Base-by-base conservation (phyloP, 495 filamentous ascomycete species). In the Glarea lozoyensis region DNA sequence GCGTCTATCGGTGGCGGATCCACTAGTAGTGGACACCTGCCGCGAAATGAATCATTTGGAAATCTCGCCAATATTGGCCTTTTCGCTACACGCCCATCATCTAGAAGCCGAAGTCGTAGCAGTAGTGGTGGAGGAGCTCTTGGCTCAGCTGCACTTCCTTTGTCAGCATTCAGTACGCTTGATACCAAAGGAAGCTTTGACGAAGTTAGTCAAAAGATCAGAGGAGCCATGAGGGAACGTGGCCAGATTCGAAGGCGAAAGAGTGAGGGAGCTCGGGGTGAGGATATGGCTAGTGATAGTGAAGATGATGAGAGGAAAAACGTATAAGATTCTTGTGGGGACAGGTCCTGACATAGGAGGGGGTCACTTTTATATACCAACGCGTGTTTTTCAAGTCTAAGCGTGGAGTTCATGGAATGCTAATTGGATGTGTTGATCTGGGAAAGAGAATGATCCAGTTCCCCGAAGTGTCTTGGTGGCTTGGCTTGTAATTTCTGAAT, bases 1-100 rank as follows among this genome's bases (percentile, higher is more conserved):
- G 44, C 50, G 4, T 50, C 46, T 1, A 50, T 49, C 23, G 53
- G 46, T 20, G 46, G 45, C 19, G 43, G 46, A n/a, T 50, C 49
- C 18, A 33, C 43, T 18, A 29, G 42, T 37, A 49, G 43, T 30
- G 32, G 31, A 7, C 20, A 46, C 33, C 31, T 98, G 6, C 90
- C 92, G 9, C 76, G 83, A 21, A 95, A 94, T 64, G 92, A 98
- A 59, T 88, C 83, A 2, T 94, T 97, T 66, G 78, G 80, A 53
- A 88, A 96, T 52, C 79, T 98, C 19, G 80, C 82, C 11, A 77
- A 75, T 41, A 83, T 92, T 46, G 85, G 82, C 35, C 79, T 98
- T 59, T 98, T 96, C 55, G 85, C 90, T 2, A 88, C 84, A 21
- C 70, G 86, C 22, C 90, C 90, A 4, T 73, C 79, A 2, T 86